phyloP scores from a whole-genome alignment of 768 basidiomycete genomes.

The Pisolithus marmoratus region DNA sequence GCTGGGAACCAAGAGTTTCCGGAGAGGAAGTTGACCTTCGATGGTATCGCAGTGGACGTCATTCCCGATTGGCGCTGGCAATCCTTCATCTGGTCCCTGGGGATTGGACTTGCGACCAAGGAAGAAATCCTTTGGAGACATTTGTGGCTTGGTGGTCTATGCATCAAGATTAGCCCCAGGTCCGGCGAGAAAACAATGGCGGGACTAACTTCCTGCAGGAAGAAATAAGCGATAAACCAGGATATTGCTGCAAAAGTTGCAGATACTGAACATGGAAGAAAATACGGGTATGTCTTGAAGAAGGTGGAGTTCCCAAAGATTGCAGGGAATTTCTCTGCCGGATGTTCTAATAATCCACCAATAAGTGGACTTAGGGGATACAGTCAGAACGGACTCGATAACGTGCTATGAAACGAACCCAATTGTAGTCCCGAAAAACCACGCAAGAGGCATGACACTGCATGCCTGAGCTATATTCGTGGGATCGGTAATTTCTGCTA shows the following conservation, averaged over 20 bases:
- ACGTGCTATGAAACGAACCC: constrained; percentile 37
- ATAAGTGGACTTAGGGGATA: constrained; percentile 55
- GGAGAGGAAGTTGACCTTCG: constrained; percentile 40
- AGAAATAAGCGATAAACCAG: constrained; percentile 46
- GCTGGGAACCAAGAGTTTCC: constrained; percentile 43
- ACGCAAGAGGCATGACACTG: constrained; percentile 55
- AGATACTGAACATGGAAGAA: constrained; percentile 63
- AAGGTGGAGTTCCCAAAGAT: constrained; percentile 54
- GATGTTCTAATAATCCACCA: constrained; percentile 61
- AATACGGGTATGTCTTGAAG: constrained; percentile 67
- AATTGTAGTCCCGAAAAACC: constrained; percentile 38
- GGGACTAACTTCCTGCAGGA: constrained; percentile 48
- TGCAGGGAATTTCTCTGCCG: constrained; percentile 55
- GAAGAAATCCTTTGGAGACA: constrained; percentile 27
- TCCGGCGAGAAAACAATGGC: background rate
- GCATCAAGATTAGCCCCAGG: constrained; percentile 1
- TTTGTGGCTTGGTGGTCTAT: constrained; percentile 30
- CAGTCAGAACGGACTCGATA: constrained; percentile 24
- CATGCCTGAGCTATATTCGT: constrained; percentile 66
- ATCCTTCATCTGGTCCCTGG: constrained; percentile 11
- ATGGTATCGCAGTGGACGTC: constrained; percentile 22
- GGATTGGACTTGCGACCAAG: constrained; percentile 16
- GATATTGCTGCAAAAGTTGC: constrained; percentile 54
- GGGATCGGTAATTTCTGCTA: constrained; percentile 67
- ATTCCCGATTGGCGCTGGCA: background rate